Base-by-base conservation (phyloP, 768 basidiomycete species). In the Leccinum olivaceopallidum region DNA sequence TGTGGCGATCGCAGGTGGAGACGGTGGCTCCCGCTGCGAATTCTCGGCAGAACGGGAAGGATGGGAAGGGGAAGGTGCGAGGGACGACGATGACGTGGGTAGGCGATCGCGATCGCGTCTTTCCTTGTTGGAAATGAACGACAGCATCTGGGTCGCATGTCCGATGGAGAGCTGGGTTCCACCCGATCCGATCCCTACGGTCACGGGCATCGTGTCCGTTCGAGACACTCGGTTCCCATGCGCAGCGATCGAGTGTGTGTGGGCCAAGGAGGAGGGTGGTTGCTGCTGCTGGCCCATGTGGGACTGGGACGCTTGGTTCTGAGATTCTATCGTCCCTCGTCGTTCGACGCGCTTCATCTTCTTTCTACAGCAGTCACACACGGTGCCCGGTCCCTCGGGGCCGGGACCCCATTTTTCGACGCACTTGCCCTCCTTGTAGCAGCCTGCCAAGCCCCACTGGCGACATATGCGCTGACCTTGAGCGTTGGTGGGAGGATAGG, bases 351-450 rank as follows among this genome's bases (percentile, higher is more conserved):
- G 84, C 74, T 92, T 92, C 89, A 91, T 90, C 73, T 92, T 91
- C 73, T 92, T 92, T 55, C 90, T 83, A 73, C 90, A 91, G 82
- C 90, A 77, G 78, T 92, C 90, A 68, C 90, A 92, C 0, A 92
- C 90, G 0, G 90, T 92, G 22, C 90, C 90, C 55, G 90, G 90
- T 0, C 90, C 90, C 73, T 87, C 83, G 52, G 90, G 90, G 5
- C 90, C 90, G 24, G 90, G 90, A 1, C 90, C 90, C 90, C 90
- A 92, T 73, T 92, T 92, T 68, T 92, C 90, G 55, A 92, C 90
- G 69, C 90, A 92, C 65, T 90, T 90, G 9, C 87, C 88, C 22
- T 92, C 90, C 76, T 91, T 91, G 76, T 92, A 92, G 1, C 90
- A 77, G 0, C 90, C 90, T 0, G 84, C 78, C 48, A 86, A 75